Evolutionary conservation across 305 asterid species (phyloP), one percentile per base, ranked within the genome.

Genomic region (Fraxinus xanthoxyloides): DNA sequence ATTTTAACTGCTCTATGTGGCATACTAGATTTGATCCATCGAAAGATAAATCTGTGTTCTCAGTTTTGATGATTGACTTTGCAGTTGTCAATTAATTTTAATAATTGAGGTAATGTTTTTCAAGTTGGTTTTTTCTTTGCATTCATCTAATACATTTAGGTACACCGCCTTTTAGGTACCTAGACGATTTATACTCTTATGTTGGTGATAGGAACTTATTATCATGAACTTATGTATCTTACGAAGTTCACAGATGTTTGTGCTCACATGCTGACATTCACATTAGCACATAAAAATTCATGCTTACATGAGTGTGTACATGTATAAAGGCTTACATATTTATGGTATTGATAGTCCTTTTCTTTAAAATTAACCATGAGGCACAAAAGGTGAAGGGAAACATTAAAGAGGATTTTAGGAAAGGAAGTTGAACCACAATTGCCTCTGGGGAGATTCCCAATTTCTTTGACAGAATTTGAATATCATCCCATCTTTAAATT

Each of bases 1-100:
- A 72, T 77, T 65, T 84, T 69, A 72, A 43, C 70, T 74, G 59
- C 48, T 82, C 73, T 67, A n/a, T 63, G 43, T 76, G 30, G 65
- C 73, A 28, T 19, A 69, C 19, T 28, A 12, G 24, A 30, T 70
- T 31, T 85, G 67, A n/a, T 35, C 28, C 46, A 7, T 72, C 51
- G 19, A 80, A 78, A 24, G 65, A 56, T 51, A 51, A 30, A 69
- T 69, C 38, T 69, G 38, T 69, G 40, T 28, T 26, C 28, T 72
- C 51, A 6, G 83, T 76, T 34, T 85, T 80, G 75, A 31, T 51
- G 31, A 54, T 73, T 81, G 73, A 77, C 73, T 31, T 56, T 79
- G 72, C 26, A 15, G 48, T 38, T 67, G 24, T 79, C 31, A 51
- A 63, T 51, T 7, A n/a, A 56, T 46, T 43, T 34, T 43, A 81